These are phyloP conservation scores for Capsicum baccatum DNA, from an alignment of 257 asterid genomes.

Conservation along the genomic window DNA sequence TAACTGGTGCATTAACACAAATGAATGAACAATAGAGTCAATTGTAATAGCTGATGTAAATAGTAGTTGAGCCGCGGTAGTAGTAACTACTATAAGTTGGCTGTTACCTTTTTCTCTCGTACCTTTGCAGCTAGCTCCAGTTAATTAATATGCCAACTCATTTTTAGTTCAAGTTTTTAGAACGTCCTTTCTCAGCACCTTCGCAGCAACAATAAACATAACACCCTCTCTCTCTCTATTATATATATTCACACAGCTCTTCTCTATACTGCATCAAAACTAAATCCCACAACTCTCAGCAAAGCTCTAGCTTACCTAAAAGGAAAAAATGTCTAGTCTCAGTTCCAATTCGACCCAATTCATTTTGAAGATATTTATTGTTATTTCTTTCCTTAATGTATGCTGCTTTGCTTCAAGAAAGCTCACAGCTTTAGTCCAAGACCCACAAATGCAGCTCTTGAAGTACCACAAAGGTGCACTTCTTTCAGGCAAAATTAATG, in stretches of 20 bases:
- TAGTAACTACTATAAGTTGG: background rate
- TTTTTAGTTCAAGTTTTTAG: background rate
- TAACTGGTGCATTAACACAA: background rate
- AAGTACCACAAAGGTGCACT: slow-evolving; percentile 75
- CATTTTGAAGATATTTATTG: slow-evolving; percentile 33
- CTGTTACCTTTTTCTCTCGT: background rate
- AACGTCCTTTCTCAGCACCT: background rate
- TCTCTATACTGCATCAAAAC: background rate
- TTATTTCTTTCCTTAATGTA: slow-evolving; percentile 37
- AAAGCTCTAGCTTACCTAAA: background rate
- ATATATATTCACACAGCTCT: background rate
- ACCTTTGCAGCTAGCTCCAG: background rate
- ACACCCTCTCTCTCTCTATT: background rate
- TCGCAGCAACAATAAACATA: background rate
- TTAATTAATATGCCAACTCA: background rate
- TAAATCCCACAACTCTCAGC: background rate
- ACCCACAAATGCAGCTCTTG: slow-evolving; percentile 47
- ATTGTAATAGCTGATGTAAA: background rate
- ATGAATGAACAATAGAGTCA: background rate
- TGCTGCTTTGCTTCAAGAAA: slow-evolving; percentile 48
- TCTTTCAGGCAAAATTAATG: slow-evolving; percentile 63
- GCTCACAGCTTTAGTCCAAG: slow-evolving; percentile 33
- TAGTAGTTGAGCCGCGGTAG: background rate
- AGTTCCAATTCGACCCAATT: too few species aligned
- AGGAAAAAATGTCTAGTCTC: too few species aligned